Evolutionary conservation across 768 basidiomycete species (phyloP).

Genomic region (Xerocomus spinulosus): DNA sequence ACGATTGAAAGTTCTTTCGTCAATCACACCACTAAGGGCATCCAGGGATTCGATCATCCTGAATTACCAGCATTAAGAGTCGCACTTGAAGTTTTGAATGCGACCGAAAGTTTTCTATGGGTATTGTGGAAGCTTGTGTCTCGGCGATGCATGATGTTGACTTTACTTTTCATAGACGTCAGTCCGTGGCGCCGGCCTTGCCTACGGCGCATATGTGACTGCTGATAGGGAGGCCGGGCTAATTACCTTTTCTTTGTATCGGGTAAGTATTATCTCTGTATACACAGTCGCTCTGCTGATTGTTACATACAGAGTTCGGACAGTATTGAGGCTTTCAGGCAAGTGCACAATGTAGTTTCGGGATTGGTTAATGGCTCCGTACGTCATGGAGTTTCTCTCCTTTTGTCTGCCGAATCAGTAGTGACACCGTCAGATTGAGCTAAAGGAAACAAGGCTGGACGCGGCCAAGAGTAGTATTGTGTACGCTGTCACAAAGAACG

Average conservation of each 20-base stretch:
- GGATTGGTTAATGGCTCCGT: conserved; percentile 84
- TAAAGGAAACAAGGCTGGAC: conserved; percentile 79
- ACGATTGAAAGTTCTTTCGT: conserved; percentile 94
- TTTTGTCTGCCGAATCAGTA: not conserved
- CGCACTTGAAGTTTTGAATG: conserved; percentile 85
- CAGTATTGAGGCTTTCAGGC: conserved; percentile 71
- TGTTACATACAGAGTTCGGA: conserved; percentile 63
- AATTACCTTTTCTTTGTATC: conserved; percentile 71
- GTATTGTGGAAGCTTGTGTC: conserved; percentile 34
- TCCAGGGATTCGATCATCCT: conserved; percentile 74
- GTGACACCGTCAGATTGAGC: conserved; percentile 51
- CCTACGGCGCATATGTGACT: conserved; percentile 81
- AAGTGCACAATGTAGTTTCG: conserved; percentile 71
- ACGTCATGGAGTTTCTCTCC: conserved; percentile 37
- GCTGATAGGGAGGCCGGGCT: conserved; percentile 77
- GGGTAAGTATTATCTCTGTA: conserved; percentile 42
- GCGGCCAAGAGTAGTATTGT: conserved; percentile 92
- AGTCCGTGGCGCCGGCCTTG: conserved; percentile 91
- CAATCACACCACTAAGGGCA: conserved; percentile 70
- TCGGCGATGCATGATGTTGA: conserved; percentile 5
- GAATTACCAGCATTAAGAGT: conserved; percentile 83
- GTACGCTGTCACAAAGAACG: conserved; percentile 70
- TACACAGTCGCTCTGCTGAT: not conserved
- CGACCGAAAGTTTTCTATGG: conserved; percentile 94
- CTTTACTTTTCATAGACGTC: conserved; percentile 51